Conservation (phyloP, 352 stramenopile genomes). For the Phytopythium cucurbitacearum region DNA sequence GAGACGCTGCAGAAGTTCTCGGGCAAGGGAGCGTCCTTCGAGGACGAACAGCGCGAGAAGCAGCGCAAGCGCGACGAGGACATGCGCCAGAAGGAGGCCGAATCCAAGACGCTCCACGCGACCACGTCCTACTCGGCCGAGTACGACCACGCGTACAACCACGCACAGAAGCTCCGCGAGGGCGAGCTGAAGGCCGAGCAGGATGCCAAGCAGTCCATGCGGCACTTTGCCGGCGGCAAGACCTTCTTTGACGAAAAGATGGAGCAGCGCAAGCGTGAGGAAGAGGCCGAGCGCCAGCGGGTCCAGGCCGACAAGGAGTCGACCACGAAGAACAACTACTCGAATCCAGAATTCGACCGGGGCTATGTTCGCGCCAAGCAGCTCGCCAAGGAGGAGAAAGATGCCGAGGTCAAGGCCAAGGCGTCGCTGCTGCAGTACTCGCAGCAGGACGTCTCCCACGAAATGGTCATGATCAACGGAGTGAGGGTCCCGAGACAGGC, state of each 20-base stretch:
- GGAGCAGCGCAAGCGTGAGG: conserved; percentile 51
- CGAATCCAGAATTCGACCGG: conserved; percentile 43
- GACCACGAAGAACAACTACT: conserved; percentile 45
- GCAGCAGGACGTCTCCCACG: conserved; percentile 45
- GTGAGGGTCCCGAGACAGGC: conserved; percentile 38
- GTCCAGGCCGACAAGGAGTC: conserved; percentile 28
- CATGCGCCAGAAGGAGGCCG: conserved; percentile 1
- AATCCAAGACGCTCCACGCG: conserved; percentile 29
- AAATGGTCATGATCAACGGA: conserved; percentile 65
- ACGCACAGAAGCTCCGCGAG: conserved; percentile 45
- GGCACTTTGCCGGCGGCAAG: conserved; percentile 39
- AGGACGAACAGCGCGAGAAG: conserved; percentile 34
- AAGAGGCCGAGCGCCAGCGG: conserved; percentile 44
- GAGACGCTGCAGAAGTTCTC: conserved; percentile 25
- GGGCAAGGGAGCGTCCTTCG: conserved; percentile 36
- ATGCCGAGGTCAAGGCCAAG: conserved; percentile 58
- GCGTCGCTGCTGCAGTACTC: conserved; percentile 45
- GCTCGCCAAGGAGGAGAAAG: conserved; percentile 38
- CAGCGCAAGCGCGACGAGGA: conserved; percentile 11
- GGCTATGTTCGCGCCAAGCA: conserved; percentile 52
- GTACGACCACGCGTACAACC: conserved; percentile 47
- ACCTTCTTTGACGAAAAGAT: conserved; percentile 57
- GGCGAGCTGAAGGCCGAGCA: conserved; percentile 30
- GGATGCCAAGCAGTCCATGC: conserved; percentile 31
- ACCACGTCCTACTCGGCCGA: conserved; percentile 36